Percentiles rank a stretch among this genome's conserved stretches.
Evolutionary conservation across 441 rosid species (phyloP).

Genomic region (Hypseocharis bilobata): DNA sequence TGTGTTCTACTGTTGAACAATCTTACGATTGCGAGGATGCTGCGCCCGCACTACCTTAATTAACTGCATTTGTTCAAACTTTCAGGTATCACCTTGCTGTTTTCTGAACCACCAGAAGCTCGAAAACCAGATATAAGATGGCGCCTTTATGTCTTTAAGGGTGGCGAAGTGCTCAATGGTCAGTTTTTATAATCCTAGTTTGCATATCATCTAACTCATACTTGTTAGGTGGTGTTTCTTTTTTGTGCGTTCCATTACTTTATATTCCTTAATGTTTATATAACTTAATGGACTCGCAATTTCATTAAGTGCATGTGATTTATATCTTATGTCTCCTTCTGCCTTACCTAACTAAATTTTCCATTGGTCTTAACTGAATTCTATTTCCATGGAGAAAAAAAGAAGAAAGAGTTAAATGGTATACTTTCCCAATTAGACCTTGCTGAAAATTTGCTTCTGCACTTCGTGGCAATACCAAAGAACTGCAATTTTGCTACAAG

Average conservation of each 20-base stretch:
- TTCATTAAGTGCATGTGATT: neutral
- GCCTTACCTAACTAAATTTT: neutral
- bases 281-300: neutral
- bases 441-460: neutral
- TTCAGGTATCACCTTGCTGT: constrained; percentile 71
- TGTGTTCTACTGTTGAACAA: neutral
- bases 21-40: neutral
- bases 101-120: constrained; percentile 87
- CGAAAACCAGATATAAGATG: constrained; percentile 74
- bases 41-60: neutral
- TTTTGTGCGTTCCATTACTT: neutral
- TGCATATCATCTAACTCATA: neutral
- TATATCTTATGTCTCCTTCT: neutral
- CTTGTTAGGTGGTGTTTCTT: neutral
- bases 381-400: neutral
- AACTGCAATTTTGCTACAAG: neutral
- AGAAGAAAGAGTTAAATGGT: neutral
- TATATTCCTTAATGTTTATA: neutral
- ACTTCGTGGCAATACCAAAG: neutral
- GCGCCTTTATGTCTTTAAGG: constrained; percentile 91
- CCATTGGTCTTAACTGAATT: neutral
- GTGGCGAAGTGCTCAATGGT: constrained; percentile 77
- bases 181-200: constrained; percentile 18
- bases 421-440: neutral
- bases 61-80: neutral